Base-by-base conservation (phyloP, 2,329 filamentous ascomycete genomes). In the Penicillium freii region DNA sequence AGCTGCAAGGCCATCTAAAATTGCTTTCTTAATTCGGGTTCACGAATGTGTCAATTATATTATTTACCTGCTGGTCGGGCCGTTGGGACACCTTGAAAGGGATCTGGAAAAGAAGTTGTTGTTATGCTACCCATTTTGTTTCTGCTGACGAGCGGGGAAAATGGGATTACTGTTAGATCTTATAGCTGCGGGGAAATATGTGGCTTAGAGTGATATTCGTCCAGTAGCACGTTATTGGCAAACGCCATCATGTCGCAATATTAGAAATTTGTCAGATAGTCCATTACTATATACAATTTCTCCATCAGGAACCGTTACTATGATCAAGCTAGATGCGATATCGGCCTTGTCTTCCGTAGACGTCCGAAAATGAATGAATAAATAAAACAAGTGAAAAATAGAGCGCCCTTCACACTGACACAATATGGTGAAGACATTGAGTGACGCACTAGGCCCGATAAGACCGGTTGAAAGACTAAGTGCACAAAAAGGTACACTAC, bases 111-210 rank as follows among this genome's bases (percentile, higher is more conserved):
- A 21, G 60, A 42, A 40, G 56, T 54, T 29, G 44, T 38, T 58
- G 54, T 4, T 45, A 62, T 60, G 19, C 58, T 60, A 34, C 60
- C 58, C 60, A 62, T 62, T 46, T 36, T 51, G 33, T 15, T 36
- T 17, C 11, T 53, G 17, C 17, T 2, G 15, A 23, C 7, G 3
- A 34, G 15, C n/a, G 31, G 23, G 21, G 23, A 9, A 44, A 38
- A 19, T 19, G 19, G 36, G 42, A n/a, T 23, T 23, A n/a, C 45
- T 25, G 8, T n/a, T 23, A 7, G 31, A 34, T 34, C 13, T 47
- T 34, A 47, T 47, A 47, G 9, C 15, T 47, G 45, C 45, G 45
- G 45, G 44, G 45, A 7, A 47, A 25, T 34, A 44, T n/a, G 15
- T 27, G 19, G 19, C 31, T 47, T 36, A 15, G 31, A 27, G 40